Base-by-base conservation (phyloP, 441 rosid genomes). In the Pelargonium australe region DNA sequence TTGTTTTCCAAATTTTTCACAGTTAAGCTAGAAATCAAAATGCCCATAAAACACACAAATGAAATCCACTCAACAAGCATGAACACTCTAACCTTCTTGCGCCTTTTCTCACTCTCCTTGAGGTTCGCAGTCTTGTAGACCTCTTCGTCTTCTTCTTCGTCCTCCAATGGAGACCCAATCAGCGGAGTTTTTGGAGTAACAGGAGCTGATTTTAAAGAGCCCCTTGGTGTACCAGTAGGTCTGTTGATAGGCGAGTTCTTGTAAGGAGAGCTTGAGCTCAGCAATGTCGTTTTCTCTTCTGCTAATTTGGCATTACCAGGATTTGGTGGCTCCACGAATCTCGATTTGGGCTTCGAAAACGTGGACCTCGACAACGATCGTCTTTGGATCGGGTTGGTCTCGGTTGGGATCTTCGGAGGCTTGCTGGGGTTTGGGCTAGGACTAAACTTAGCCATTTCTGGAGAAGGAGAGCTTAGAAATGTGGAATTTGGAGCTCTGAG, bases 301-400 rank as follows among this genome's bases (percentile, higher is more conserved):
- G 70, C 66, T 45, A 47, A 40, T 34, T 65, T 31, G 12, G 71
- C 66, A 82, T 87, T 85, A 60, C 68, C 55, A n/a, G 75, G 65
- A 64, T 37, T 73, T 17, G 83, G 79, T 67, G 83, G 94, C 40
- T 86, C 90, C 19, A 81, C 92, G 61, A 93, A 93, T 74, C 98
- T 85, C 19, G 96, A 91, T 77, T 88, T 93, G 12, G 94, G 81
- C 78, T 87, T 93, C 17, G 90, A 87, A 80, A 79, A 83, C 69
- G 77, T 75, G 3, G 94, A 86, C 84, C 86, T 80, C 1, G 82
- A 28, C 31, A 91, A 16, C 28, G 96, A 74, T 70, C 73, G 85
- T 62, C 81, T 83, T 13, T 87, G 67, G 8, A 20, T 4, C 28
- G 83, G 74, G 55, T 2, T 25, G 31, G 31, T 25, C 31, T 25